Conservation (phyloP, 352 stramenopile species). For the Phytophthora sp. region DNA sequence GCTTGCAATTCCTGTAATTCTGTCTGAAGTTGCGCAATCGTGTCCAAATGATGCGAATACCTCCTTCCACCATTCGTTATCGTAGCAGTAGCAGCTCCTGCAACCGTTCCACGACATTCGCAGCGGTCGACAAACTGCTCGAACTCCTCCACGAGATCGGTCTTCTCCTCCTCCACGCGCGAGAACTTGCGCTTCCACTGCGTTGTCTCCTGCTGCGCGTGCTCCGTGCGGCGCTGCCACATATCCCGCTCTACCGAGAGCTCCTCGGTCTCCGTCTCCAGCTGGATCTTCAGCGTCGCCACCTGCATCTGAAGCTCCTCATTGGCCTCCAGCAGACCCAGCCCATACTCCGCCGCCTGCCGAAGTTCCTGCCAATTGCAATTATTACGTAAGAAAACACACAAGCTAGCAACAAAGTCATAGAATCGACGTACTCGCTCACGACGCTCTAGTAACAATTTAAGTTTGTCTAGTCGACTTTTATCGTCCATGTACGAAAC, state of each 20-base stretch:
- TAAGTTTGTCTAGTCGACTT: slow-evolving; percentile 49
- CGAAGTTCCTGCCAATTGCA: slow-evolving; percentile 63
- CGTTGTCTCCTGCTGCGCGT: slow-evolving; percentile 66
- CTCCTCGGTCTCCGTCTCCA: slow-evolving; percentile 70
- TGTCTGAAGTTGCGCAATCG: slow-evolving; percentile 45
- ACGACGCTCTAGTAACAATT: slow-evolving; percentile 52
- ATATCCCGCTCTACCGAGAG: slow-evolving; percentile 65
- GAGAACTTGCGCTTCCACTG: slow-evolving; percentile 75
- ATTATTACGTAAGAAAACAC: slow-evolving; percentile 1
- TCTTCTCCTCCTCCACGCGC: slow-evolving; percentile 70
- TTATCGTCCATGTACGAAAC: slow-evolving; percentile 56
- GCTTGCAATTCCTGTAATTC: slow-evolving; percentile 52
- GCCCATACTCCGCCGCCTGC: slow-evolving; percentile 80
- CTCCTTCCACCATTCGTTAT: slow-evolving; percentile 13
- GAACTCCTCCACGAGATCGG: slow-evolving; percentile 56
- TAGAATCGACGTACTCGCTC: slow-evolving; percentile 37
- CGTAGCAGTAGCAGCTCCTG: neutral
- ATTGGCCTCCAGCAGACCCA: slow-evolving; percentile 77
- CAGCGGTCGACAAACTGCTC: slow-evolving; percentile 58
- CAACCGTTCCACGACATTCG: slow-evolving; percentile 36
- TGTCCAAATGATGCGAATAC: slow-evolving; percentile 39
- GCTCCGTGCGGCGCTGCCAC: slow-evolving; percentile 64
- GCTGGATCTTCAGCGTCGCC: slow-evolving; percentile 70
- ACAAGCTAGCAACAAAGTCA: neutral
- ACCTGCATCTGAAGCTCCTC: slow-evolving; percentile 79